Percentiles rank a stretch among this genome's conserved stretches.
These are phyloP conservation scores for Leccinum subatratum DNA, from an alignment of 1,284 basidiomycete species.

Conservation along the genomic window DNA sequence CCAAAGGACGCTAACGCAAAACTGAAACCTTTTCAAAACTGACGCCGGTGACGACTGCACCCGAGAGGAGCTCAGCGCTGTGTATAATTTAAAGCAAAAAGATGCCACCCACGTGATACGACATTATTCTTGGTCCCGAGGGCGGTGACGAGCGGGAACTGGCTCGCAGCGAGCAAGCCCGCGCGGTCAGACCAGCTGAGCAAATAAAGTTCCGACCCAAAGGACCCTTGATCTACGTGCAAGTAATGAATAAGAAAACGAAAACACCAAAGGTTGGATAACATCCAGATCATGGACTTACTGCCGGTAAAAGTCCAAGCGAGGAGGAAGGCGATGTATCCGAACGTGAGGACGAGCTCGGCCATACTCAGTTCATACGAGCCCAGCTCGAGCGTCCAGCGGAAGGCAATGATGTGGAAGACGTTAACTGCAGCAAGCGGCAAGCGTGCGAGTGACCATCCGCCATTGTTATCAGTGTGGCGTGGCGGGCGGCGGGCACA, in stretches of 20 bases:
- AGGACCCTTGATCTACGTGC: conserved; percentile 35
- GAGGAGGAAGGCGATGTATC: conserved; percentile 45
- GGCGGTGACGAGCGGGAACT: conserved; percentile 58
- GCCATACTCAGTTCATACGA: conserved; percentile 44
- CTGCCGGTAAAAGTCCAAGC: conserved; percentile 48
- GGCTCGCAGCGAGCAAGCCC: conserved; percentile 47
- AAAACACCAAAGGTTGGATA: neutral
- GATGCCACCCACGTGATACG: conserved; percentile 44
- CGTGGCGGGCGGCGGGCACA: neutral
- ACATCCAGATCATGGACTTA: conserved; percentile 27
- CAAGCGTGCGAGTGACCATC: conserved; percentile 28
- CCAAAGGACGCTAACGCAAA: neutral
- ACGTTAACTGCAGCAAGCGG: conserved; percentile 39
- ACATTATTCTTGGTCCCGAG: conserved; percentile 65
- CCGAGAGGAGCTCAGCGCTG: neutral
- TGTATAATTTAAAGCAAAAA: neutral
- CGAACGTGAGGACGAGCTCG: conserved; percentile 43
- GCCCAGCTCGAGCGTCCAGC: conserved; percentile 44
- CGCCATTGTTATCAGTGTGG: neutral
- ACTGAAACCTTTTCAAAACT: conserved; percentile 51
- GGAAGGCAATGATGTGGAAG: conserved; percentile 47
- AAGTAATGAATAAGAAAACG: neutral
- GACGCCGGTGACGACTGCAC: conserved; percentile 53
- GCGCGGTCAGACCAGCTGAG: conserved; percentile 47
- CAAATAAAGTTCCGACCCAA: conserved; percentile 36